Percentiles rank a stretch among this genome's conserved stretches.
Conservation (phyloP, 306 rosid species). For the Arachis stenosperma region DNA sequence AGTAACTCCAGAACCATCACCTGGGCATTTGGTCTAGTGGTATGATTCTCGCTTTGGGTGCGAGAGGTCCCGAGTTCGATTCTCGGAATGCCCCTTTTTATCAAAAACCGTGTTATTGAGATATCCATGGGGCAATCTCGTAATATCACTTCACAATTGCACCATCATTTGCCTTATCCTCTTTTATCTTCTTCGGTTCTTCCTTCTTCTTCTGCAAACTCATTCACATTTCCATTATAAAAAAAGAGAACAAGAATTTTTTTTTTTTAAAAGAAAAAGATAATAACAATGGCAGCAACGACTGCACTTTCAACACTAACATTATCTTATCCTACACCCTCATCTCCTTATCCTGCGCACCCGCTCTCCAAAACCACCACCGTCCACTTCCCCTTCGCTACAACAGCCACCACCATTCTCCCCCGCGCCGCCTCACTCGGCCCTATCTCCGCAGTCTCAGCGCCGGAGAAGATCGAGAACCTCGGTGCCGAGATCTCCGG, state of each 20-base stretch:
- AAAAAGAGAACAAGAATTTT: background rate
- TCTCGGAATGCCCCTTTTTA: slow-evolving; percentile 59
- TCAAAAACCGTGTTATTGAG: background rate
- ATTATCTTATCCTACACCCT: slow-evolving; percentile 45
- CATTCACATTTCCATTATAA: background rate
- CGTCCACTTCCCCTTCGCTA: slow-evolving; percentile 54
- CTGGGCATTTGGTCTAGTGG: slow-evolving; percentile 70
- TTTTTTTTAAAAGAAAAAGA: background rate
- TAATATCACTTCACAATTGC: background rate
- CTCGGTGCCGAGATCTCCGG: slow-evolving; percentile 63
- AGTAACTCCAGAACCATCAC: fast-evolving
- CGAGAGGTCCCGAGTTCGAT: slow-evolving; percentile 77
- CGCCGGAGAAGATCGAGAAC: slow-evolving; percentile 77
- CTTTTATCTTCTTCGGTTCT: slow-evolving; percentile 45
- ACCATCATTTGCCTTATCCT: slow-evolving; percentile 13
- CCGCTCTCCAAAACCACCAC: slow-evolving; percentile 47
- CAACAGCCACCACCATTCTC: slow-evolving; percentile 28
- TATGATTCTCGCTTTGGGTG: slow-evolving; percentile 82
- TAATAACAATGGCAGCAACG: slow-evolving; percentile 55
- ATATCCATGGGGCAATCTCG: slow-evolving; percentile 31
- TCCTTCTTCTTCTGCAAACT: background rate
- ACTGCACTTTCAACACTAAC: slow-evolving; percentile 52
- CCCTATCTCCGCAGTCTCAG: slow-evolving; percentile 64
- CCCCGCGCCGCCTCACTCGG: slow-evolving; percentile 51
- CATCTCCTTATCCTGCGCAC: slow-evolving; percentile 43